Base-by-base conservation (phyloP, 2,329 filamentous ascomycete species). In the Pseudogymnoascus sp. region DNA sequence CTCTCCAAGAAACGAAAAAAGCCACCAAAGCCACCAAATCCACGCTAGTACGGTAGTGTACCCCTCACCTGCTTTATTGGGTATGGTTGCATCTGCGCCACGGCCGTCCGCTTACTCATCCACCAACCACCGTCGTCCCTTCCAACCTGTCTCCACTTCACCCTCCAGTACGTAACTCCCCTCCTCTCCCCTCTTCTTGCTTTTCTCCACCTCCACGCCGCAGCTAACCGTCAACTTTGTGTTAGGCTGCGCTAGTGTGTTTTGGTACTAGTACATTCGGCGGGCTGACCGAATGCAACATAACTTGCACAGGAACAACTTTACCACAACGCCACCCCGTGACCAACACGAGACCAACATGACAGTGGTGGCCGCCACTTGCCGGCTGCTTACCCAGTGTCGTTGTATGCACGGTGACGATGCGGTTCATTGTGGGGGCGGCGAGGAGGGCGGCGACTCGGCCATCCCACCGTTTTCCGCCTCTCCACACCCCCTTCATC, bases 401-500 rank as follows among this genome's bases (percentile, higher is more conserved):
- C 23, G n/a, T 29, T 10, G 16, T 23, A 60, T 39, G 58, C 58
- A 60, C 33, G 4, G 58, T 60, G 58, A 39, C 58, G 58, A 60
- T 11, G 23, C 33, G 58, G 33, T 39, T 59, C 55, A 59, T 38
- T 59, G 55, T 59, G 55, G 55, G 55, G 55, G 10, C 31, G 55
- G 55, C 45, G 43, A 49, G 5, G n/a, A 35, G 29, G 35, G 55
- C 31, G 55, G 55, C 55, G 55, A 59, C 8, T 59, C 55, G 16
- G 55, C 31, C 14, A 59, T 33, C 35, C 55, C 55, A 59, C 26
- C 31, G n/a, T 59, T 37, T 59, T 26, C 29, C 33, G 33, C 33
- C 55, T 29, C 55, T 4, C n/a, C 55, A 37, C 26, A 29, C 26
- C 26, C 23, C 45, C n/a, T 19, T 35, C 33, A 21, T 33, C 26